These are phyloP conservation scores for Brassica juncea DNA, from an alignment of 345 rosid genomes.

Conservation along the genomic window DNA sequence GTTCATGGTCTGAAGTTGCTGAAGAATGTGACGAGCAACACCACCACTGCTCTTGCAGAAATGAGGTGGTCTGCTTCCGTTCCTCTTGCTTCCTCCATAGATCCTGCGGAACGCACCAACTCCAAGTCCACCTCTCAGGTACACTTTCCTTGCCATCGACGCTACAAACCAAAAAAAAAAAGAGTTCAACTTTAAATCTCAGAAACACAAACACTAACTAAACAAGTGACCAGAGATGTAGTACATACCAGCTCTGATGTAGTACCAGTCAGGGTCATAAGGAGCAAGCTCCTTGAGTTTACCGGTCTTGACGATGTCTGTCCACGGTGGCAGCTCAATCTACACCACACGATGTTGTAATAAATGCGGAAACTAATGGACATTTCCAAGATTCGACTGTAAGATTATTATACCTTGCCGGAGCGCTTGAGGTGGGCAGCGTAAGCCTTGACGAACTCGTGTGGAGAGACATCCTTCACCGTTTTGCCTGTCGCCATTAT, in stretches of 20 bases:
- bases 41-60: constrained; percentile 49
- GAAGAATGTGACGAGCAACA: constrained; percentile 49
- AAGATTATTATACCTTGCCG: constrained; percentile 37
- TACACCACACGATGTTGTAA: neutral
- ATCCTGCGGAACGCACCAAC: constrained; percentile 49
- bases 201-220: neutral
- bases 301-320: constrained; percentile 75
- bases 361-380: neutral
- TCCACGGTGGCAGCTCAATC: constrained; percentile 73
- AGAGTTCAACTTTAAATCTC: neutral
- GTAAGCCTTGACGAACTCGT: constrained; percentile 50
- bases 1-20: constrained; percentile 47
- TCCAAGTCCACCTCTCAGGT: constrained; percentile 47
- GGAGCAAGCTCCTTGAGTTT: constrained; percentile 72
- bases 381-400: neutral
- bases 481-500: constrained; percentile 35
- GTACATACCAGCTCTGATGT: constrained; percentile 57
- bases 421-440: constrained; percentile 48
- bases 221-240: neutral
- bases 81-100: constrained; percentile 50
- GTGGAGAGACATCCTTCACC: constrained; percentile 47
- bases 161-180: constrained; percentile 17
- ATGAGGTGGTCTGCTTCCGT: constrained; percentile 47
- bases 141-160: constrained; percentile 46
- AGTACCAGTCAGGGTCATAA: constrained; percentile 77